Conservation (phyloP, 108 stramenopile genomes). For the Nitzschia sp. region DNA sequence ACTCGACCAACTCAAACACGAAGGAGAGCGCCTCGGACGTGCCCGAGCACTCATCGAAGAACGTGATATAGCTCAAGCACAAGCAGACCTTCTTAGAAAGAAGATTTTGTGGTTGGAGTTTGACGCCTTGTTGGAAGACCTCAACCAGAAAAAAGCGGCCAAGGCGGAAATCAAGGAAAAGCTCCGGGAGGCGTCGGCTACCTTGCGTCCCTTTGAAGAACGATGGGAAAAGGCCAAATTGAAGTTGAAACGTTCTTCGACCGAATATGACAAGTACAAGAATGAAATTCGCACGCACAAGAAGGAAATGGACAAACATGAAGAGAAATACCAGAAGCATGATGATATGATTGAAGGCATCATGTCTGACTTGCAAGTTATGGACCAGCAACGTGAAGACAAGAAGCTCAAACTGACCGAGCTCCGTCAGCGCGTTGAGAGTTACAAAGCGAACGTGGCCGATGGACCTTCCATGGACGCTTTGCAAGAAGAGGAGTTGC, state of each 20-base stretch:
- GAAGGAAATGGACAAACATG: slow-evolving; percentile 48
- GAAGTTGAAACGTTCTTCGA: slow-evolving; percentile 24
- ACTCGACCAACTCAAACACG: slow-evolving; percentile 49
- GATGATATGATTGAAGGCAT: slow-evolving; percentile 59
- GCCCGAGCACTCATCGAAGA: slow-evolving; percentile 72
- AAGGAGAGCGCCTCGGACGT: slow-evolving; percentile 59
- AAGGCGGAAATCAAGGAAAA: slow-evolving; percentile 45
- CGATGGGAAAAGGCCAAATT: slow-evolving; percentile 31
- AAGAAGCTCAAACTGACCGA: slow-evolving; percentile 41
- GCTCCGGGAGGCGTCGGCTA: slow-evolving; percentile 36
- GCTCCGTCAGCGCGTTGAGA: slow-evolving; percentile 37
- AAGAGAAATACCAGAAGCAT: slow-evolving; percentile 49
- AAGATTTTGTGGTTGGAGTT: slow-evolving; percentile 71
- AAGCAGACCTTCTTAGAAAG: slow-evolving; percentile 59
- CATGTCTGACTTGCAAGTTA: slow-evolving; percentile 30
- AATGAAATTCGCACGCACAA: slow-evolving; percentile 38
- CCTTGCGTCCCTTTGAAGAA: slow-evolving; percentile 52
- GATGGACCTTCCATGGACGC: slow-evolving; percentile 51
- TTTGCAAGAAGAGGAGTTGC: slow-evolving; percentile 36
- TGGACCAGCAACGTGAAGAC: slow-evolving; percentile 50
- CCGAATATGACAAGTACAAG: slow-evolving; percentile 30
- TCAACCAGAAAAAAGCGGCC: slow-evolving; percentile 47
- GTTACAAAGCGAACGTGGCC: slow-evolving; percentile 28
- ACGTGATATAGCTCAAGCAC: slow-evolving; percentile 45
- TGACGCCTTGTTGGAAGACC: slow-evolving; percentile 42